These are phyloP conservation scores for Monilinia vaccinii-corymbosi DNA, from an alignment of 2,329 filamentous ascomycete species.

Conservation along the genomic window DNA sequence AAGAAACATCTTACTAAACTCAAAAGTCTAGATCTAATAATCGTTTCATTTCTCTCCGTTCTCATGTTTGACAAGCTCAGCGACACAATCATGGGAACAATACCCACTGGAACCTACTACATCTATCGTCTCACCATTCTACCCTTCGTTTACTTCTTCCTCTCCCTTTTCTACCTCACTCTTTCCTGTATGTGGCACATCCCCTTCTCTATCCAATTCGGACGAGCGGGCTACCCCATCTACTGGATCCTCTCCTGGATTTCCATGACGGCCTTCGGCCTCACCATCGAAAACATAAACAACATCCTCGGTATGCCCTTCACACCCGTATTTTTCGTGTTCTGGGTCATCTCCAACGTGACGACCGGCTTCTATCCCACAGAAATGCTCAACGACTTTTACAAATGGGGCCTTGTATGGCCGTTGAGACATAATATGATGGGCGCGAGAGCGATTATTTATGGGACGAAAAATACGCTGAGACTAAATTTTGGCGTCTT, in stretches of 20 bases:
- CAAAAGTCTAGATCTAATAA: slow-evolving; percentile 13
- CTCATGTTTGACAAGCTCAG: slow-evolving; percentile 16
- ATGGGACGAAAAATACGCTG: slow-evolving; percentile 16
- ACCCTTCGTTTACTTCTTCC: slow-evolving; percentile 13
- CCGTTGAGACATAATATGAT: slow-evolving; percentile 16
- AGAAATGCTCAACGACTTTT: slow-evolving; percentile 16
- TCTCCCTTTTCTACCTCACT: slow-evolving; percentile 14
- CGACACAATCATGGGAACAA: slow-evolving; percentile 17
- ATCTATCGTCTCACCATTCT: slow-evolving; percentile 13
- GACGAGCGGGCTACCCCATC: slow-evolving; percentile 14
- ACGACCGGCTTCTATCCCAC: slow-evolving; percentile 17
- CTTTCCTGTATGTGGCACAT: slow-evolving; percentile 17
- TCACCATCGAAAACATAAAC: slow-evolving; percentile 17
- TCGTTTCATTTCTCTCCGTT: slow-evolving; percentile 18
- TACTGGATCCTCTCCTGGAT: slow-evolving; percentile 19
- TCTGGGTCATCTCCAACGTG: slow-evolving; percentile 19
- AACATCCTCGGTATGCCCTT: slow-evolving; percentile 16
- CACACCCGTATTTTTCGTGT: slow-evolving; percentile 18
- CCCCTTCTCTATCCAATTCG: slow-evolving; percentile 14
- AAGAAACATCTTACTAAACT: not conserved
- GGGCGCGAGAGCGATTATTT: slow-evolving; percentile 14
- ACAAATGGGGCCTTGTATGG: slow-evolving; percentile 16
- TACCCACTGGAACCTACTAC: slow-evolving; percentile 12
- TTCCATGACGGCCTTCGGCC: slow-evolving; percentile 17
- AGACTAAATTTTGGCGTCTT: slow-evolving; percentile 15